phyloP scores from a whole-genome alignment of 2,329 filamentous ascomycete genomes.

The Venturia pyrina region DNA sequence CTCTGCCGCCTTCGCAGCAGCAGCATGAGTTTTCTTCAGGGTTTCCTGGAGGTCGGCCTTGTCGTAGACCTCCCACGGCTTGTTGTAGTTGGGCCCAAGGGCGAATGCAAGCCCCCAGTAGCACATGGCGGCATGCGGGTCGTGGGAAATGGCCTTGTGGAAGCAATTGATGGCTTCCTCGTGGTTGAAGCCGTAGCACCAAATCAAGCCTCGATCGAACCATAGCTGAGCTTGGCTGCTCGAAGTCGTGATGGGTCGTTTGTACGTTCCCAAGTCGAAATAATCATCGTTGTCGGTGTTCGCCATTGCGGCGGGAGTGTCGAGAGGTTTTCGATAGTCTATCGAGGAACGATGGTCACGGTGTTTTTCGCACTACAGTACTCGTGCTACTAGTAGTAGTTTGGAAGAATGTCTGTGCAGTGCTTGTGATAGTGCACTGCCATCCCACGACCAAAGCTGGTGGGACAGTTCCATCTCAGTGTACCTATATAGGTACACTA shows the following conservation, averaged over 20 bases:
- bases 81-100: slow-evolving; percentile 69
- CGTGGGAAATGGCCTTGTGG: slow-evolving; percentile 44
- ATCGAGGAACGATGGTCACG: neutral
- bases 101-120: slow-evolving; percentile 64
- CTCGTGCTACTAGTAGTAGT: too few species aligned
- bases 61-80: slow-evolving; percentile 50
- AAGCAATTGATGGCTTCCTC: slow-evolving; percentile 60
- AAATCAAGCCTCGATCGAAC: slow-evolving; percentile 64
- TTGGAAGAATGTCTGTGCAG: too few species aligned
- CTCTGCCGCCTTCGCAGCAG: slow-evolving; percentile 35
- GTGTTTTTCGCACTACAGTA: too few species aligned
- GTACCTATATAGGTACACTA: too few species aligned
- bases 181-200: slow-evolving; percentile 69
- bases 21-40: slow-evolving; percentile 20
- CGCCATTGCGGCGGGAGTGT: neutral
- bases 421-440: too few species aligned
- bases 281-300: slow-evolving; percentile 14
- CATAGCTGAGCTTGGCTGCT: slow-evolving; percentile 48
- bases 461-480: too few species aligned
- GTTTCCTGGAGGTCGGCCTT: neutral
- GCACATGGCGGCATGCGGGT: slow-evolving; percentile 45
- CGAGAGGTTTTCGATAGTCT: neutral
- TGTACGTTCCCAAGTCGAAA: slow-evolving; percentile 50
- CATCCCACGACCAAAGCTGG: too few species aligned
- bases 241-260: slow-evolving; percentile 44